Conservation (phyloP, 2,329 filamentous ascomycete species). For the Colletotrichum somersetense region DNA sequence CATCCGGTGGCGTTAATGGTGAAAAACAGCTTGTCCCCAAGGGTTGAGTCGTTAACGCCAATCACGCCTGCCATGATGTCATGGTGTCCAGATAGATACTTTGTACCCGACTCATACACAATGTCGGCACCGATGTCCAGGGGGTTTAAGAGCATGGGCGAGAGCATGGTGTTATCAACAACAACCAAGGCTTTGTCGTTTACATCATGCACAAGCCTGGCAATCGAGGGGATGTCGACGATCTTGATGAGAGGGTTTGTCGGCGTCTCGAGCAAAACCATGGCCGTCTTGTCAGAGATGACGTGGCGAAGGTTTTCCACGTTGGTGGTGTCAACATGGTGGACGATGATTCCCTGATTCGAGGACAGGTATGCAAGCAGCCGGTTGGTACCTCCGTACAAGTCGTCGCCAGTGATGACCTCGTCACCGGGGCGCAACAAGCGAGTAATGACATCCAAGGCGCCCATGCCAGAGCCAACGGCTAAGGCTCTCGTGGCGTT, state of each 20-base stretch:
- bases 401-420: constrained; percentile 95
- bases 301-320: constrained; percentile 77
- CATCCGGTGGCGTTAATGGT: constrained; percentile 97
- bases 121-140: constrained; percentile 95
- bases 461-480: constrained; percentile 97
- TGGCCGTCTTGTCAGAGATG: constrained; percentile 84
- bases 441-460: constrained; percentile 94
- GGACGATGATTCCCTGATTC: constrained; percentile 91
- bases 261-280: constrained; percentile 96
- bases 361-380: constrained; percentile 91
- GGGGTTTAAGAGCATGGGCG: constrained; percentile 92
- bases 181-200: constrained; percentile 86
- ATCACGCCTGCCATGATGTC: constrained; percentile 99
- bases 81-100: constrained; percentile 97
- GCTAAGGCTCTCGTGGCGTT: constrained; percentile 90
- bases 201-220: constrained; percentile 79
- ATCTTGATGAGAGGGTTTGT: constrained; percentile 99
- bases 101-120: constrained; percentile 97
- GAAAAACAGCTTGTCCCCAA: constrained; percentile 94
- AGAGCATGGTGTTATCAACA: constrained; percentile 99
- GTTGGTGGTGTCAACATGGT: constrained; percentile 94
- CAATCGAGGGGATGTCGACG: constrained; percentile 88
- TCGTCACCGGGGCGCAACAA: constrained; percentile 93
- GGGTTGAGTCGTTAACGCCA: constrained; percentile 83
- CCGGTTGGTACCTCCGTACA: constrained; percentile 96